Evolutionary conservation across 2,329 filamentous ascomycete genomes (phyloP), one percentile per base, ranked within the genome.

Genomic region (Trichoderma oligosporum): DNA sequence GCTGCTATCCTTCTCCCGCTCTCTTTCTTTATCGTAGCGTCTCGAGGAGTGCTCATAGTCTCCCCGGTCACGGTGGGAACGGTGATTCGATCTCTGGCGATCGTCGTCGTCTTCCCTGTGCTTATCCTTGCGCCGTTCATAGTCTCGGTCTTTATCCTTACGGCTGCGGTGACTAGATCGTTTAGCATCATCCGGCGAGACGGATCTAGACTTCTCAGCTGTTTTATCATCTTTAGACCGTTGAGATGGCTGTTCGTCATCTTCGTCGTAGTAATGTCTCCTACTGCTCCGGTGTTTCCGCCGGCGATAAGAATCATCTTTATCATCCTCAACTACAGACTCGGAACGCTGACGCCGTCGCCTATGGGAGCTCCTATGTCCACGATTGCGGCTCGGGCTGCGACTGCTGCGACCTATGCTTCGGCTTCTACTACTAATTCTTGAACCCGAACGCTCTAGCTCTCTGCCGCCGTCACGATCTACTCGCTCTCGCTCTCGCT

Each of bases 151-250:
- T 56, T 73, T 73, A 39, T 87, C 83, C 61, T 79, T 80, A 51
- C 82, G 84, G 63, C 83, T 84, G 60, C 83, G 82, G 64, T 85
- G 82, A 47, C 78, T 77, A 6, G 82, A 79, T 54, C 79, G 73
- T 61, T 79, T 82, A 35, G 78, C 78, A 8, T 80, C 78, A 11
- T 83, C 82, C 1, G 81, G 82, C 2, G 88, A 90, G 4, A 79
- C 78, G 4, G 87, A 89, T 57, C 86, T 79, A 0, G 85, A 84
- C 49, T 81, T 79, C 46, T 84, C 80, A 11, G 75, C 73, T 62
- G 77, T 66, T 61, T 76, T 75, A 46, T 77, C 73, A 62, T 73
- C 69, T 57, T 62, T 70, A 41, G 72, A 62, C 35, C 70, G 70
- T 38, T 68, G 65, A n/a, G 65, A 48, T 61, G 80, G 75, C 48